Conservation (phyloP, 176 grass and related monocot species). For the Cenchrus purpureus region DNA sequence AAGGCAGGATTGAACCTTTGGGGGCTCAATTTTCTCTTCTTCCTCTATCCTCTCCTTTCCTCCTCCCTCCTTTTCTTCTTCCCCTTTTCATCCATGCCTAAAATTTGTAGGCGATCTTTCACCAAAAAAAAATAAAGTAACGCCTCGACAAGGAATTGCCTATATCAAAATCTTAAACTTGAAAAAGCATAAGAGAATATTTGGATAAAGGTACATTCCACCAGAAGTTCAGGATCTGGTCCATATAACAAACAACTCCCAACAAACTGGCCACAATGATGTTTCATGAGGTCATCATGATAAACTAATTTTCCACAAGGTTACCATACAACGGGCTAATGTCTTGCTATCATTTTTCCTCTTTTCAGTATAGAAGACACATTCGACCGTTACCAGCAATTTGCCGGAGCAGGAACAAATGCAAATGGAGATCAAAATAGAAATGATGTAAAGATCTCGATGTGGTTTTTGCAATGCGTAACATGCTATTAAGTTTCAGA, state of each 20-base stretch:
- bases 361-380: conserved; percentile 24
- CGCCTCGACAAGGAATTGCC: neutral
- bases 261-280: neutral
- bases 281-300: neutral
- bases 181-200: neutral
- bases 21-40: too few relatives aligned
- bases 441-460: conserved; percentile 13
- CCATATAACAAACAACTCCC: neutral
- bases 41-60: too few relatives aligned
- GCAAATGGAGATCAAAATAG: neutral
- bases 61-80: too few relatives aligned
- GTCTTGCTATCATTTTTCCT: neutral
- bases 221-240: neutral
- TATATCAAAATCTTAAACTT: neutral
- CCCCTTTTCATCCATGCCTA: too few relatives aligned
- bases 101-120: too few relatives aligned
- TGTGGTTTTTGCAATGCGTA: neutral
- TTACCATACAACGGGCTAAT: neutral
- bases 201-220: neutral
- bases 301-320: neutral
- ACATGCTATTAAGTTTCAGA: neutral
- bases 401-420: neutral
- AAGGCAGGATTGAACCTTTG: too few relatives aligned
- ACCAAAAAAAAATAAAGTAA: too few relatives aligned
- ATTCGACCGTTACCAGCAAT: conserved; percentile 5